A percentile compares a stretch with the other conserved stretches of the same genome.
These are phyloP conservation scores for Clohesyomyces aquaticus DNA, from an alignment of 495 filamentous ascomycete genomes.

Conservation along the genomic window DNA sequence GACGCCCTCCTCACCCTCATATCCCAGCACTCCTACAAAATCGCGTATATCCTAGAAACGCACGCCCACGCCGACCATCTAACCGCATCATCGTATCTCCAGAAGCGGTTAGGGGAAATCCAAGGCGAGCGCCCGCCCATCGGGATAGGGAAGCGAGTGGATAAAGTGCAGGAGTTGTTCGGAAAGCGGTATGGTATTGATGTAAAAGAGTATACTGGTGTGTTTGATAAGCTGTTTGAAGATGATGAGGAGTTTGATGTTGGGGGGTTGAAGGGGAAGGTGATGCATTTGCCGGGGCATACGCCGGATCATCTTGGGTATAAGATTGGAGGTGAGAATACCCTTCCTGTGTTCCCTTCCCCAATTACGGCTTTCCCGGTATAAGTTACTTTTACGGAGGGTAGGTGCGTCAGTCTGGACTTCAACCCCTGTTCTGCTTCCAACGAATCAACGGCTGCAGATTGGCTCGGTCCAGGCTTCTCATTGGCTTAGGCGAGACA, in stretches of 20 bases:
- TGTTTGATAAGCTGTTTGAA: slow-evolving; percentile 58
- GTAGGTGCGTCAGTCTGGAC: no score
- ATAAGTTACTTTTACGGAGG: no score
- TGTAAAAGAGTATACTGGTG: slow-evolving; percentile 47
- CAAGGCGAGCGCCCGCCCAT: slow-evolving; percentile 47
- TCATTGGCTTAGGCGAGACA: no score
- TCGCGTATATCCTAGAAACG: slow-evolving; percentile 60
- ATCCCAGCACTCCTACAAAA: slow-evolving; percentile 51
- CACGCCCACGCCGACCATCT: slow-evolving; percentile 67
- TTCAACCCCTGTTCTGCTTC: no score
- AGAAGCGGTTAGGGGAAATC: slow-evolving; percentile 47
- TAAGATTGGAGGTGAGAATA: slow-evolving; percentile 52
- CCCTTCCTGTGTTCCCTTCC: neutral
- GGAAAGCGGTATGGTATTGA: slow-evolving; percentile 54
- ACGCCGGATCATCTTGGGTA: slow-evolving; percentile 68
- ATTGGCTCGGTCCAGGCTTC: no score
- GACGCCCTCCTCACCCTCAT: slow-evolving; percentile 54
- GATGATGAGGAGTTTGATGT: slow-evolving; percentile 59
- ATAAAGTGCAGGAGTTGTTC: slow-evolving; percentile 56
- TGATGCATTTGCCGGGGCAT: slow-evolving; percentile 63
- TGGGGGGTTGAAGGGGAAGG: slow-evolving; percentile 53
- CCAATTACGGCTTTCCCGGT: no score
- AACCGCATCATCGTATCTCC: slow-evolving; percentile 61
- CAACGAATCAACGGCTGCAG: no score
- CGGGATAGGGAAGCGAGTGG: slow-evolving; percentile 60